These are phyloP conservation scores for Conoideocrella luteorostrata DNA, from an alignment of 2,329 filamentous ascomycete genomes.

Conservation along the genomic window DNA sequence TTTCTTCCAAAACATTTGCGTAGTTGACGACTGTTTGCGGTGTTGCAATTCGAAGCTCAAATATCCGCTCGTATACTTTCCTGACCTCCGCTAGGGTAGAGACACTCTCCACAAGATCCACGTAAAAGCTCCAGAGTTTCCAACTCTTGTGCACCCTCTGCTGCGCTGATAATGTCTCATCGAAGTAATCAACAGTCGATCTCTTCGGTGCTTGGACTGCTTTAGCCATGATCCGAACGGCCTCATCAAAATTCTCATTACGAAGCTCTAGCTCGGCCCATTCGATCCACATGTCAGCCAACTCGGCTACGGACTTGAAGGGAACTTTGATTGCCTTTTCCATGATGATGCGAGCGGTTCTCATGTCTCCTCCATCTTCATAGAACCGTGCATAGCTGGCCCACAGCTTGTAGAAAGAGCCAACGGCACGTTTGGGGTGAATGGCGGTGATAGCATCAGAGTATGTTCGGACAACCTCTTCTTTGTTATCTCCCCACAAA, in stretches of 20 bases:
- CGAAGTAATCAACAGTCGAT: conserved; percentile 98
- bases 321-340: conserved; percentile 97
- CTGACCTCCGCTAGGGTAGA: conserved; percentile 84
- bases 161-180: conserved; percentile 87
- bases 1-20: conserved; percentile 87
- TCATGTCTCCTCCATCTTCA: conserved; percentile 76
- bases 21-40: conserved; percentile 99
- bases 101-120: conserved; percentile 94
- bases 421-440: conserved; percentile 87
- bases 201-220: conserved; percentile 94
- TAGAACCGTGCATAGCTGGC: conserved; percentile 96
- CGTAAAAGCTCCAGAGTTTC: conserved; percentile 99
- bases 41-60: conserved; percentile 94
- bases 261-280: conserved; percentile 98
- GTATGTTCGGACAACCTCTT: conserved; percentile 89
- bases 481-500: conserved; percentile 89
- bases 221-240: conserved; percentile 93
- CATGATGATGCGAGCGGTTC: conserved; percentile 85
- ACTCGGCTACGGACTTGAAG: conserved; percentile 93
- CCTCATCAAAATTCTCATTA: conserved; percentile 91
- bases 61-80: conserved; percentile 94
- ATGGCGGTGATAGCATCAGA: conserved; percentile 90
- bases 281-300: conserved; percentile 98
- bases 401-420: conserved; percentile 93
- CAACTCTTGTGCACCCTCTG: conserved; percentile 98